phyloP scores from a whole-genome alignment of 2,329 filamentous ascomycete species.

The Tolypocladium endophyticum region DNA sequence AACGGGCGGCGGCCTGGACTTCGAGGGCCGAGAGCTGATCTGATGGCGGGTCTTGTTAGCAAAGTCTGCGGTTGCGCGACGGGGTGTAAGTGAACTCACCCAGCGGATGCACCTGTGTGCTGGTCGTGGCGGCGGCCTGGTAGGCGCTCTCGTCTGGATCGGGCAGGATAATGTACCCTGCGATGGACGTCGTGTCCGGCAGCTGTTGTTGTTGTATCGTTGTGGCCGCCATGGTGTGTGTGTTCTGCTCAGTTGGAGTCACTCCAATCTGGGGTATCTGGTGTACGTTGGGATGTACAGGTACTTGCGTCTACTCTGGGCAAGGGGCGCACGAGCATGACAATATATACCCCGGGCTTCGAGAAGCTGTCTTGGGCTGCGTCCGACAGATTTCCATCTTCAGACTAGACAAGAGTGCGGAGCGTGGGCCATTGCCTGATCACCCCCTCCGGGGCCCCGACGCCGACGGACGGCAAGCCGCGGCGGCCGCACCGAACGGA shows the following conservation, averaged over 20 bases:
- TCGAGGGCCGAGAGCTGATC: slow-evolving; percentile 45
- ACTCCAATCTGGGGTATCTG: background rate
- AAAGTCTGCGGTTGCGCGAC: too few relatives aligned
- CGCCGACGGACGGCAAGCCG: background rate
- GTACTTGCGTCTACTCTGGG: background rate
- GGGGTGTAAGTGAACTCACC: slow-evolving; percentile 6
- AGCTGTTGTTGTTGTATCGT: slow-evolving; percentile 5
- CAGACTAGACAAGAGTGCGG: background rate
- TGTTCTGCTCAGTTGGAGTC: background rate
- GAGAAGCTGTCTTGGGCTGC: background rate
- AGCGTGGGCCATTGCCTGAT: background rate
- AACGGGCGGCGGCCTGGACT: slow-evolving; percentile 36
- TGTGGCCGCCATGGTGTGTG: slow-evolving; percentile 10
- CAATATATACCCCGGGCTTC: background rate
- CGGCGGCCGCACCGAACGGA: background rate
- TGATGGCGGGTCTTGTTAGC: background rate
- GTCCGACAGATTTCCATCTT: background rate
- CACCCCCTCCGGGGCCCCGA: background rate
- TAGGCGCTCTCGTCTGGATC: slow-evolving; percentile 27
- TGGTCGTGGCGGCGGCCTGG: slow-evolving; percentile 20
- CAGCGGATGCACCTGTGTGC: slow-evolving; percentile 23
- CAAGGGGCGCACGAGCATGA: background rate
- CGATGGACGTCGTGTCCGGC: slow-evolving; percentile 28
- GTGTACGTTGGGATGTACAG: background rate
- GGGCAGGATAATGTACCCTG: slow-evolving; percentile 35